Evolutionary conservation across 306 rosid species (phyloP), one percentile per base, ranked within the genome.

Genomic region (Astragalus glycyphyllos): DNA sequence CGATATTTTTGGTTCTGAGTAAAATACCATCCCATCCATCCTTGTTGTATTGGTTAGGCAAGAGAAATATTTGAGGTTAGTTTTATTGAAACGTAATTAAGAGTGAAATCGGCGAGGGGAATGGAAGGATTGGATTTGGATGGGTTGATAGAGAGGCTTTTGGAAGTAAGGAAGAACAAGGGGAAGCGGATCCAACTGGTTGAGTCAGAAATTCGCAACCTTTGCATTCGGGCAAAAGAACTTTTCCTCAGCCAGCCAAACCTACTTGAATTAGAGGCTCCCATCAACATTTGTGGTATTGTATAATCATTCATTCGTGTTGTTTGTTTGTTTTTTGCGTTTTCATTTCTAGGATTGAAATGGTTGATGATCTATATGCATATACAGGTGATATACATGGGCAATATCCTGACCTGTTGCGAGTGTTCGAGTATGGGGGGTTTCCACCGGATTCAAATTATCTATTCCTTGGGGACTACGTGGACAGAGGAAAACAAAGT

Each of bases 401-500:
- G 0, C 98, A 93, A 75, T 93, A 79, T 57, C 94, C 88, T 3
- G 98, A 92, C 54, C 93, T 92, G 8, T 64, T 92, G 70, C 85
- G 98, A 2, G 16, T 90, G 15, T 92, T 92, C 11, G 92, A 92
- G 63, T 82, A 79, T 6, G 98, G 96, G 0, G 98, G 98, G 0
- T 92, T 86, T 67, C 98, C 98, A 0, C 98, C 98, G 0, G 86
- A 85, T 3, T 69, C 98, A 0, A 92, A 88, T 65, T 92, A 92
- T 50, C 79, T 92, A 0, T 92, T 92, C 75, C 91, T 92, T 0
- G 98, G 98, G 11, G 98, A 92, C 82, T 92, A 92, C 8, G 98
- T 92, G 0, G 98, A 92, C 79, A 85, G 98, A 84, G 98, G 98
- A 65, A 92, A 90, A 61, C 98, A 92, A 61, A 90, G 98, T 69